phyloP scores from a whole-genome alignment of 2,329 filamentous ascomycete genomes.

The Hypoxylon sp. region DNA sequence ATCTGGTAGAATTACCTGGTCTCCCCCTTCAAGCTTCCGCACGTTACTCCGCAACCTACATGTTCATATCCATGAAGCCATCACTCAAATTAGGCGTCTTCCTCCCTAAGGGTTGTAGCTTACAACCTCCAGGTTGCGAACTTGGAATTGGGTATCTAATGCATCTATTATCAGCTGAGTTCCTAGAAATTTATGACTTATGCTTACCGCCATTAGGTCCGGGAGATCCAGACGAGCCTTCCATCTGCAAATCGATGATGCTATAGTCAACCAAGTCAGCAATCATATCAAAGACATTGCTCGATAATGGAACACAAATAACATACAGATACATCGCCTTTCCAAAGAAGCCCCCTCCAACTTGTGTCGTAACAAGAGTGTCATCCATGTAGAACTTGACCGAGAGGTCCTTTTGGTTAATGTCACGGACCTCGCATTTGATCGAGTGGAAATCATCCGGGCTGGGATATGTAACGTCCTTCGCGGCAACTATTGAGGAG shows the following conservation, averaged over 20 bases:
- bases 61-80: too few species aligned
- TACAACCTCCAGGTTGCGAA: conserved; percentile 43
- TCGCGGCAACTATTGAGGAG: conserved; percentile 54
- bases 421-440: conserved; percentile 59
- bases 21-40: too few species aligned
- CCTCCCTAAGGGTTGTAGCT: conserved; percentile 45
- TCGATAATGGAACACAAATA: background rate
- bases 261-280: conserved; percentile 35
- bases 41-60: too few species aligned
- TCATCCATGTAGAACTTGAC: conserved; percentile 65
- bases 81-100: too few species aligned
- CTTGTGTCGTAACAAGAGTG: conserved; percentile 57
- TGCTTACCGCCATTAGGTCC: conserved; percentile 47
- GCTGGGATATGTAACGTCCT: conserved; percentile 57
- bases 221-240: conserved; percentile 54
- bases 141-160: conserved; percentile 44
- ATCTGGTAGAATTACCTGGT: too few species aligned
- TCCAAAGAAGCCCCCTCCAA: conserved; percentile 58
- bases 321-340: conserved; percentile 55
- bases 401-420: conserved; percentile 60
- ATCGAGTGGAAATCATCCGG: conserved; percentile 60
- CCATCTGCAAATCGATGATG: conserved; percentile 58
- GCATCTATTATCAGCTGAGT: conserved; percentile 6
- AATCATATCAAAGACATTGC: background rate
- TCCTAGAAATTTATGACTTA: background rate